Evolutionary conservation across 2,329 filamentous ascomycete genomes (phyloP), one percentile per base, ranked within the genome.

Genomic region (Drechslerella dactyloides): DNA sequence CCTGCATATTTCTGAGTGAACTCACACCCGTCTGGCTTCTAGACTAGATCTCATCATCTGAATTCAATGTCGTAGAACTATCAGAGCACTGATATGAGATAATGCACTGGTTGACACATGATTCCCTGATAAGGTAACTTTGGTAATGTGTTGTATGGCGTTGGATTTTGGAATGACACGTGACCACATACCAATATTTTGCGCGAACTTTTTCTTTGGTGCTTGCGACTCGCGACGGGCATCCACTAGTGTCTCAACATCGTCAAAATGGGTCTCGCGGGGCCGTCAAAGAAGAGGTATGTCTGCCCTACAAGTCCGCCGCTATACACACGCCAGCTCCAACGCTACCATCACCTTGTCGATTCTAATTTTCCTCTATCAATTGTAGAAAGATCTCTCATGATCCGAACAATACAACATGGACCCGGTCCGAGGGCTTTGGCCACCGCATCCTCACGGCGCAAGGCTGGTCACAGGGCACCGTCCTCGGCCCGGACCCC

Each of bases 371-470:
- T 11, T 44, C 19, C n/a, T 51, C 17, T 10, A 2, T 10, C 7
- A 15, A 58, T 13, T 6, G 13, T 76, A 84, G 84, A 53, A 96
- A 93, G 81, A 87, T 97, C 78, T 89, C 89, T 75, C 85, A 89
- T 79, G 94, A 99, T 81, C 94, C 94, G 6, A 97, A 97, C 82
- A 99, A 97, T 80, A 96, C 91, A 53, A 87, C 86, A 84, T 99
- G 94, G 94, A 88, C 89, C 64, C 88, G 89, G 77, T 89, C 93
- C 78, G 90, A 89, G 74, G 85, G 85, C 64, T 97, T 94, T 79
- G 94, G 94, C 76, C 93, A 96, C 79, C 90, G 88, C 78, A 93
- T 97, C 75, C 87, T 99, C 78, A 86, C 88, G 55, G 84, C 89
- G 15, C 92, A 97, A 77, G 94, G 94, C 74, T 99, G 94, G 94